Evolutionary conservation across 2,329 filamentous ascomycete species (phyloP).

Genomic region (Penicillium verrucosum): DNA sequence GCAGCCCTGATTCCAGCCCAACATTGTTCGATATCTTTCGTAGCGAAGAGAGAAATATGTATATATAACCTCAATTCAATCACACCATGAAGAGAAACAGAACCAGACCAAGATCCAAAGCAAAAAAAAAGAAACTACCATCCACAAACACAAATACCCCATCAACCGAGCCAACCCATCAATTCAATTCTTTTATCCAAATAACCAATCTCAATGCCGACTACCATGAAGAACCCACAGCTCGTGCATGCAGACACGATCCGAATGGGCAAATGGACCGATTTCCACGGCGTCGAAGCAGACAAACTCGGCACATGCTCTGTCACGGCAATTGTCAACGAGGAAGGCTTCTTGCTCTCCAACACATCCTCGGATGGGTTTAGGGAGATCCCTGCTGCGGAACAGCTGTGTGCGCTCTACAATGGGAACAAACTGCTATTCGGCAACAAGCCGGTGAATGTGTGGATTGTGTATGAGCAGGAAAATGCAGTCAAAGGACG

Average conservation of each 20-base stretch:
- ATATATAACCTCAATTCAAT: background rate
- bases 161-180: background rate
- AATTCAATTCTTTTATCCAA: background rate
- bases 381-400: background rate
- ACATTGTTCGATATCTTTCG: background rate
- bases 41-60: background rate
- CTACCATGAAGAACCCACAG: background rate
- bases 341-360: background rate
- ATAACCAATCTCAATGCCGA: background rate
- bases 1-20: constrained; percentile 6
- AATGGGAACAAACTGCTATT: background rate
- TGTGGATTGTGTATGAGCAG: constrained; percentile 2
- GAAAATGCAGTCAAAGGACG: background rate
- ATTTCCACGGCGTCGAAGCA: background rate
- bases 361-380: background rate
- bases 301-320: background rate
- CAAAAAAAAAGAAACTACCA: background rate
- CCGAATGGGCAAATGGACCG: background rate
- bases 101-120: background rate
- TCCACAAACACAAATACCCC: background rate
- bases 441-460: background rate
- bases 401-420: background rate
- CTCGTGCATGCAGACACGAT: background rate
- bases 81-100: background rate
- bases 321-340: background rate